Evolutionary conservation across 306 rosid genomes (phyloP).

Genomic region (Prunus mongolica): DNA sequence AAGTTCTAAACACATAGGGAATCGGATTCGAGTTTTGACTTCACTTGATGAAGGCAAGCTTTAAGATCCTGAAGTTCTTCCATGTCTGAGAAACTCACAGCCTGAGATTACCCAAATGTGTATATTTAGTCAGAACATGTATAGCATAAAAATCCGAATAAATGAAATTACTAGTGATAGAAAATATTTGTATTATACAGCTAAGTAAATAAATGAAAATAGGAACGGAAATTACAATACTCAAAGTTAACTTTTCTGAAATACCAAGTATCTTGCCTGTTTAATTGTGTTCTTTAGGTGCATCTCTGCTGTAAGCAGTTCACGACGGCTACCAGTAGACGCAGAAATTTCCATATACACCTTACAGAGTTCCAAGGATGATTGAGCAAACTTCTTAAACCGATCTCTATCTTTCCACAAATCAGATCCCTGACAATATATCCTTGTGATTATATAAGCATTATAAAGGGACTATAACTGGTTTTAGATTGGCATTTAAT

Average conservation of each 20-base stretch:
- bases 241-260: not conserved
- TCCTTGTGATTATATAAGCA: not conserved
- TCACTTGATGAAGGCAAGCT: conserved; percentile 8
- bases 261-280: conserved; percentile 56
- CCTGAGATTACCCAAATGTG: not conserved
- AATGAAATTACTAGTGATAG: not conserved
- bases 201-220: not conserved
- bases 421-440: conserved; percentile 68
- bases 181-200: not conserved
- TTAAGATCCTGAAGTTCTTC: conserved; percentile 11
- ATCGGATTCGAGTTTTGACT: conserved; percentile 10
- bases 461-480: not conserved
- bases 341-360: conserved; percentile 69
- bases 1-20: not conserved
- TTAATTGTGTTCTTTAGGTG: conserved; percentile 72
- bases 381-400: conserved; percentile 68
- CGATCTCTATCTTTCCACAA: conserved; percentile 70
- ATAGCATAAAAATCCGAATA: not conserved
- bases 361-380: conserved; percentile 83
- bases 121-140: not conserved
- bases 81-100: not conserved
- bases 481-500: not conserved
- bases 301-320: conserved; percentile 76
- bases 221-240: not conserved
- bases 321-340: conserved; percentile 56